Evolutionary conservation across 192 early-diverging fungal species (phyloP).

Genomic region (Backusella circina): DNA sequence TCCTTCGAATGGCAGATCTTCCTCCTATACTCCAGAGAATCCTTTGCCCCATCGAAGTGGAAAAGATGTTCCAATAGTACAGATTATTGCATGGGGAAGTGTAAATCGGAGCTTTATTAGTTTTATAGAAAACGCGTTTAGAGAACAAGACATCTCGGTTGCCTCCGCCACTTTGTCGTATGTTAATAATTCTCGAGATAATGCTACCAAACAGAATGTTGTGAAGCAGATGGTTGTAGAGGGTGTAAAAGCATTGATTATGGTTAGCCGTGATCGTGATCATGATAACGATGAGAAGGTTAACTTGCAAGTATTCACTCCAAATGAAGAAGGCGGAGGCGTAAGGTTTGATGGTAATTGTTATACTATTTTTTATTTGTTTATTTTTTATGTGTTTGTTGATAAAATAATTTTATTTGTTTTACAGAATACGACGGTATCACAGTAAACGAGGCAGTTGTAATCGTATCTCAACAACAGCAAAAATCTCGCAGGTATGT

Average conservation of each 20-base stretch:
- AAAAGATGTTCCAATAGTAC: constrained; percentile 8
- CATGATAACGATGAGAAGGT: neutral
- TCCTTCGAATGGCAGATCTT: neutral
- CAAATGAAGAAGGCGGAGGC: neutral
- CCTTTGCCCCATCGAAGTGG: neutral
- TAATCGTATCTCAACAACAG: neutral
- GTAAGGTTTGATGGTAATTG: constrained; percentile 18
- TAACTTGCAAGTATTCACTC: constrained; percentile 7
- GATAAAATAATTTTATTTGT: neutral
- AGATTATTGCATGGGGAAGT: constrained; percentile 6
- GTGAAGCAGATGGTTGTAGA: constrained; percentile 10
- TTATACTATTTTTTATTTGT: neutral
- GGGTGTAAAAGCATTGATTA: constrained; percentile 15
- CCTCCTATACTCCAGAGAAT: neutral
- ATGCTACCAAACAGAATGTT: neutral
- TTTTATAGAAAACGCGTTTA: constrained; percentile 5
- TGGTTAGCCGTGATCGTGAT: neutral
- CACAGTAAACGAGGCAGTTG: constrained; percentile 14
- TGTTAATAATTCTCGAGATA: neutral
- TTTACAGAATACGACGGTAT: constrained; percentile 16
- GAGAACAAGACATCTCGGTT: neutral
- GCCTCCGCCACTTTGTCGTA: neutral
- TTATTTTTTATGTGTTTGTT: neutral
- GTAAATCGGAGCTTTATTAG: neutral
- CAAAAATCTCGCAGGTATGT: neutral